Base-by-base conservation (phyloP, 2,329 filamentous ascomycete species). In the Talaromyces sp. region DNA sequence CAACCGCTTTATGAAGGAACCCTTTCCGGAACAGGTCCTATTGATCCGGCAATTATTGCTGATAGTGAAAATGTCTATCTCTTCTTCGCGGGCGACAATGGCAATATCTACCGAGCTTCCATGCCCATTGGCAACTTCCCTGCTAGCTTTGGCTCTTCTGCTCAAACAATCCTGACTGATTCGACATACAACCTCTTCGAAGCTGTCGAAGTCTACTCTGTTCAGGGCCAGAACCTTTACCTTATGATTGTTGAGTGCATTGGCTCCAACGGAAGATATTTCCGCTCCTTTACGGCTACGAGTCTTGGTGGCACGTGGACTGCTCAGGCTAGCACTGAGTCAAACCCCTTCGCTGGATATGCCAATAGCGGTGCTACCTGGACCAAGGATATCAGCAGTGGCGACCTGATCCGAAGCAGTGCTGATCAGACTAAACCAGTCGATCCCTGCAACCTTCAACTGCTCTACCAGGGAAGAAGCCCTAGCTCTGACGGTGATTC, bases 211-310 rank as follows among this genome's bases (percentile, higher is more conserved):
- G 87, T 90, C 52, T 90, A 90, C 77, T 87, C 82, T 1, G 70
- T 89, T 65, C 54, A 81, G 37, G 84, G 83, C 33, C 78, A 83
- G 69, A 79, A 79, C 68, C 76, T 82, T 68, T 90, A 89, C 75
- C 83, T 90, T 64, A 89, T 90, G 85, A 82, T 90, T n/a, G 86
- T 90, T 39, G 88, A 90, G 74, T 80, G 85, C 0, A 83, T 85
- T 50, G 87, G 87, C 0, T 43, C 74, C 0, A 76, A 81, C 37
- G 87, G 87, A 0, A 82, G 88, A 2, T 90, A 85, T 75, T 89
- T 90, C 83, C 86, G 87, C 65, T 88, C 86, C 0, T 90, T 87
- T 78, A 89, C 86, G 0, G 84, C 88, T 14, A 82, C 77, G 50
- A 84, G 78, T 70, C 79, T 90, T 9, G 72, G 73, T 43, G 88